Conservation (phyloP, 2,329 filamentous ascomycete species). For the Fonsecaea multimorphosa region DNA sequence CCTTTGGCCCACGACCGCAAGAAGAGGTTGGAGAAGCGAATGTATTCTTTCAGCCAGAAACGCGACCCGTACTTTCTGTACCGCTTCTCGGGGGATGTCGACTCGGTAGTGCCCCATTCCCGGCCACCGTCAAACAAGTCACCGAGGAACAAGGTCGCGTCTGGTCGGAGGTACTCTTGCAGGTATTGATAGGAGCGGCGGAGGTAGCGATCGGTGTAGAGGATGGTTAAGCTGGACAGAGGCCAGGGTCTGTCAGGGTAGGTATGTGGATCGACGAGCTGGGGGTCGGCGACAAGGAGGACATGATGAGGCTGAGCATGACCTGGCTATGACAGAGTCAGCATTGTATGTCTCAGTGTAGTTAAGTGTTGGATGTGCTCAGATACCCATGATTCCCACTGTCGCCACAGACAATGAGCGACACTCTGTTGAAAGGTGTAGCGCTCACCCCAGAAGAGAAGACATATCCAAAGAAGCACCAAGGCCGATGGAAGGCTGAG, state of each 20-base stretch:
- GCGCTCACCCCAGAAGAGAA: constrained; percentile 84
- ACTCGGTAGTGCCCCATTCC: constrained; percentile 82
- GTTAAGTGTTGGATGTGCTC: constrained; percentile 16
- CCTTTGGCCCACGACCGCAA: constrained; percentile 68
- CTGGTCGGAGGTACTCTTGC: constrained; percentile 76
- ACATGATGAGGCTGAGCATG: constrained; percentile 82
- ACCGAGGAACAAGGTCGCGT: constrained; percentile 88
- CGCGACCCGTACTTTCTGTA: constrained; percentile 76
- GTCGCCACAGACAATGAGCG: constrained; percentile 76
- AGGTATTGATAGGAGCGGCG: constrained; percentile 80
- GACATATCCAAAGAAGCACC: constrained; percentile 74
- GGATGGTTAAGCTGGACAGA: constrained; percentile 68
- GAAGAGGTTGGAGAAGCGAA: constrained; percentile 85
- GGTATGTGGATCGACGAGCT: constrained; percentile 92
- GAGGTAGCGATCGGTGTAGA: constrained; percentile 89
- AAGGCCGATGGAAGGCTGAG: constrained; percentile 52
- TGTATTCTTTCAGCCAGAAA: constrained; percentile 88
- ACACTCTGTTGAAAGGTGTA: constrained; percentile 75
- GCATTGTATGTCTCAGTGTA: background rate
- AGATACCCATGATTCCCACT: constrained; percentile 90
- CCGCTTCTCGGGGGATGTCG: constrained; percentile 67
- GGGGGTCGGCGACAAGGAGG: constrained; percentile 85
- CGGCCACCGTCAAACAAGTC: constrained; percentile 95
- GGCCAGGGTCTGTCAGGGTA: constrained; percentile 84
- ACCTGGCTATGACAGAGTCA: constrained; percentile 64